These are phyloP conservation scores for Colletotrichum magnum DNA, from an alignment of 2,329 filamentous ascomycete genomes.

Conservation along the genomic window DNA sequence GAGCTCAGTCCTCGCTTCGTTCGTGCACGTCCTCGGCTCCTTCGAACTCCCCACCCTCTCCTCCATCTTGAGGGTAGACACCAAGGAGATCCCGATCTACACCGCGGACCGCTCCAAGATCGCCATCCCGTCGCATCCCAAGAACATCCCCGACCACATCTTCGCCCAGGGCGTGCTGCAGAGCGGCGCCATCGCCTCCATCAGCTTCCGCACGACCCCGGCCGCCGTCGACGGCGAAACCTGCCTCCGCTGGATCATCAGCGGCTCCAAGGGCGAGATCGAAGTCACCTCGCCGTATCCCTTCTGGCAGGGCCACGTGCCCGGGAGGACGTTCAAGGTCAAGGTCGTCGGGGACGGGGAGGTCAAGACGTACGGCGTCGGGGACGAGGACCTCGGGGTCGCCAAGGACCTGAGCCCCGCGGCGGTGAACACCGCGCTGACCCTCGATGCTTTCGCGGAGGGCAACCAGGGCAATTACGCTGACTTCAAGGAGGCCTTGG, in stretches of 20 bases:
- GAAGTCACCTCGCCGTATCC: conserved; percentile 41
- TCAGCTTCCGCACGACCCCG: conserved; percentile 45
- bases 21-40: conserved; percentile 50
- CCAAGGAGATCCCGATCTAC: conserved; percentile 43
- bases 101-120: conserved; percentile 42
- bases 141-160: conserved; percentile 52
- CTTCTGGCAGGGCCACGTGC: conserved; percentile 41
- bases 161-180: conserved; percentile 51
- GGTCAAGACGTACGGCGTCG: conserved; percentile 7
- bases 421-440: conserved; percentile 42
- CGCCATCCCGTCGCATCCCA: conserved; percentile 43
- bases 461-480: conserved; percentile 36
- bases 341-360: conserved; percentile 37
- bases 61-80: conserved; percentile 46
- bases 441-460: conserved; percentile 44
- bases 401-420: conserved; percentile 28
- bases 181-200: conserved; percentile 48
- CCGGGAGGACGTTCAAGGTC: conserved; percentile 40
- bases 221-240: conserved; percentile 41
- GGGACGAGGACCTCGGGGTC: conserved; percentile 35
- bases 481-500: conserved; percentile 44
- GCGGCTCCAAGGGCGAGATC: conserved; percentile 54
- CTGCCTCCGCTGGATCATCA: conserved; percentile 52
- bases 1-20: conserved; percentile 50
- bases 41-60: conserved; percentile 47